A percentile compares a stretch with the other conserved stretches of the same genome.
These are phyloP conservation scores for Penicillium sp. DNA, from an alignment of 2,329 filamentous ascomycete species.

Conservation along the genomic window DNA sequence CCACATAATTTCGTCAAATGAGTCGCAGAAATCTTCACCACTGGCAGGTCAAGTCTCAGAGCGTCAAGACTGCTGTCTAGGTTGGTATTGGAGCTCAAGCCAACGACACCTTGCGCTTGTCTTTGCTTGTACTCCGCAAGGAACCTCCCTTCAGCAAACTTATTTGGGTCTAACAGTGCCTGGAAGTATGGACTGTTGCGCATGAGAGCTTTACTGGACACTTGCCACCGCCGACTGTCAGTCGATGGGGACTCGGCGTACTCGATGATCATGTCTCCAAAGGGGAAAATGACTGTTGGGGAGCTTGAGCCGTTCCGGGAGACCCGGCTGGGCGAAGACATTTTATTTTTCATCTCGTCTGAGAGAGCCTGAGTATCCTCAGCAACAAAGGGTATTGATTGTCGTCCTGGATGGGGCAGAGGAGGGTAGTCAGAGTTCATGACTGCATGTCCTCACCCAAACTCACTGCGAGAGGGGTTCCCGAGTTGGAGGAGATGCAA, in stretches of 20 bases:
- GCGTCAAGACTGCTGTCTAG: neutral
- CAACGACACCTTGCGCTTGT: neutral
- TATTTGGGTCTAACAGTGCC: conserved; percentile 39
- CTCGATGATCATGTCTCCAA: conserved; percentile 38
- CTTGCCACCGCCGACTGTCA: conserved; percentile 28
- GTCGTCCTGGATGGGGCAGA: conserved; percentile 4
- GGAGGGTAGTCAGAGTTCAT: conserved; percentile 28
- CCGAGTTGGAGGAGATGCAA: neutral
- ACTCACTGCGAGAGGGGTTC: neutral
- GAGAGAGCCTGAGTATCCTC: neutral
- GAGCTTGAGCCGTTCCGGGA: neutral
- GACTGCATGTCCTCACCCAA: neutral
- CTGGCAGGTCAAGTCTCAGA: conserved; percentile 19
- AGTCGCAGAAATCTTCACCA: conserved; percentile 26
- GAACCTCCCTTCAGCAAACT: conserved; percentile 40
- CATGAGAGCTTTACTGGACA: conserved; percentile 32
- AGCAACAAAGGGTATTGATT: neutral
- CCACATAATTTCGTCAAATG: conserved; percentile 27
- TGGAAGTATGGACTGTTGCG: conserved; percentile 39
- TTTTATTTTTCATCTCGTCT: neutral
- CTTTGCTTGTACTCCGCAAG: conserved; percentile 30
- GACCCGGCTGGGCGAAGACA: neutral
- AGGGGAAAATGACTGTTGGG: conserved; percentile 22
- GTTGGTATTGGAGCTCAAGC: neutral
- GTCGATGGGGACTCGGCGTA: conserved; percentile 20